phyloP scores from a whole-genome alignment of 2,329 filamentous ascomycete genomes.

The Colletotrichum kahawae region DNA sequence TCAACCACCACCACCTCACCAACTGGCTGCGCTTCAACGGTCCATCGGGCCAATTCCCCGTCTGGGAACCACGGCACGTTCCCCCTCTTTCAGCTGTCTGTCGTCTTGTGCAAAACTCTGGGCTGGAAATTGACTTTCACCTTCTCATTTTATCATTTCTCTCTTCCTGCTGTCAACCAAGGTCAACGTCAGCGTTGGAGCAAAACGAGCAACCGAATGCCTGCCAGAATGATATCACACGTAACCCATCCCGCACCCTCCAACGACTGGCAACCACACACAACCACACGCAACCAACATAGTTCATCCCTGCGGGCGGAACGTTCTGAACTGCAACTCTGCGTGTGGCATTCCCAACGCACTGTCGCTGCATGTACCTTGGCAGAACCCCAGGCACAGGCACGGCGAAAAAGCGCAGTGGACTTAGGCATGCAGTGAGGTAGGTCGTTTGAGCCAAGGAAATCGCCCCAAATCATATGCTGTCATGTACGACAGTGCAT shows the following conservation, averaged over 20 bases:
- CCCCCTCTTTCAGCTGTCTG: background rate
- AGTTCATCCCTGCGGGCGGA: conserved; percentile 3
- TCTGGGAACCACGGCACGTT: background rate
- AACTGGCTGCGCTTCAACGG: background rate
- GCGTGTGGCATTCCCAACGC: background rate
- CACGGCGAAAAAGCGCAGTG: background rate
- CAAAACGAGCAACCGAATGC: background rate
- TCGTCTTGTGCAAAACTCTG: background rate
- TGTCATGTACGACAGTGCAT: background rate
- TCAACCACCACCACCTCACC: background rate
- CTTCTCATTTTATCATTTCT: background rate
- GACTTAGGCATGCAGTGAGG: background rate
- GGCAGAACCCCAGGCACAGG: background rate
- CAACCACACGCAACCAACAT: background rate
- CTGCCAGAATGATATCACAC: conserved; percentile 3
- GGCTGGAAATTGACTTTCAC: background rate
- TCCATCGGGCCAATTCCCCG: background rate
- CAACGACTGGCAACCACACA: background rate
- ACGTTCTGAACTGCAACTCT: background rate
- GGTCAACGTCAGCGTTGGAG: background rate
- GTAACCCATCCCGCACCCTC: background rate
- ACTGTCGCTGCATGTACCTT: background rate
- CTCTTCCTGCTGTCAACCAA: background rate
- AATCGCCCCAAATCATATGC: background rate
- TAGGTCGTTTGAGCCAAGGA: conserved; percentile 13